A percentile compares a stretch with the other conserved stretches of the same genome.
Conservation (phyloP, 2,329 filamentous ascomycete genomes). For the Ophioceras dolichostomum region DNA sequence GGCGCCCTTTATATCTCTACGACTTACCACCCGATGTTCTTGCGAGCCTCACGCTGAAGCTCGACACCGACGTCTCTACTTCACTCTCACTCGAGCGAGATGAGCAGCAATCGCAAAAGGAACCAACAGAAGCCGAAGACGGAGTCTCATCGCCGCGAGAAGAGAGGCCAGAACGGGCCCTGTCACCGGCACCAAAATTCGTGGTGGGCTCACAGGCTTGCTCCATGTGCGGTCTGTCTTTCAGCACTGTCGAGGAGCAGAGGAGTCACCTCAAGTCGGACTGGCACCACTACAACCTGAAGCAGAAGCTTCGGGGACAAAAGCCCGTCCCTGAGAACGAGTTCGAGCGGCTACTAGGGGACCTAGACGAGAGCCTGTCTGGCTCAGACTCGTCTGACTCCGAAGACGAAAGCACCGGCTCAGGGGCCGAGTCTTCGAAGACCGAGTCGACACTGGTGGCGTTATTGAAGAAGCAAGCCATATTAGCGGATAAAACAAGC, state of each 20-base stretch:
- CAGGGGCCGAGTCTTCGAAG: conserved; percentile 13
- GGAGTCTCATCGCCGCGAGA: conserved; percentile 6
- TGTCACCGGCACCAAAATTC: conserved; percentile 19
- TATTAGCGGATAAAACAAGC: conserved; percentile 49
- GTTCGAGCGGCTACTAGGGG: conserved; percentile 75
- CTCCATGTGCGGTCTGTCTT: conserved; percentile 63
- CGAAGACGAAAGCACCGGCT: conserved; percentile 27
- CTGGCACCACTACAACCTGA: conserved; percentile 87
- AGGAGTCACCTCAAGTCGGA: conserved; percentile 80
- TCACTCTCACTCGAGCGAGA: no score
- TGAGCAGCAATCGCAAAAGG: no score
- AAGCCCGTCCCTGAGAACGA: conserved; percentile 64
- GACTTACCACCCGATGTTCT: conserved; percentile 69
- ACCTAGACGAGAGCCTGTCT: conserved; percentile 84
- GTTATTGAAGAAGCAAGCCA: conserved; percentile 73
- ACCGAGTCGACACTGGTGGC: conserved; percentile 63
- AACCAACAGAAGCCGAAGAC: conserved; percentile 11
- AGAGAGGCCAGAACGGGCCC: neutral
- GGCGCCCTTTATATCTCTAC: conserved; percentile 52
- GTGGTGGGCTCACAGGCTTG: conserved; percentile 61
- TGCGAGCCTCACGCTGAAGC: conserved; percentile 49
- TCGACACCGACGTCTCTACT: conserved; percentile 26
- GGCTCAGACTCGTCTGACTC: conserved; percentile 68
- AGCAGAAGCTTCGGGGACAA: conserved; percentile 70
- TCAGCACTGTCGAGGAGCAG: conserved; percentile 66